These are phyloP conservation scores for Paraphoma chrysanthemicola DNA, from an alignment of 2,329 filamentous ascomycete genomes.

Conservation along the genomic window DNA sequence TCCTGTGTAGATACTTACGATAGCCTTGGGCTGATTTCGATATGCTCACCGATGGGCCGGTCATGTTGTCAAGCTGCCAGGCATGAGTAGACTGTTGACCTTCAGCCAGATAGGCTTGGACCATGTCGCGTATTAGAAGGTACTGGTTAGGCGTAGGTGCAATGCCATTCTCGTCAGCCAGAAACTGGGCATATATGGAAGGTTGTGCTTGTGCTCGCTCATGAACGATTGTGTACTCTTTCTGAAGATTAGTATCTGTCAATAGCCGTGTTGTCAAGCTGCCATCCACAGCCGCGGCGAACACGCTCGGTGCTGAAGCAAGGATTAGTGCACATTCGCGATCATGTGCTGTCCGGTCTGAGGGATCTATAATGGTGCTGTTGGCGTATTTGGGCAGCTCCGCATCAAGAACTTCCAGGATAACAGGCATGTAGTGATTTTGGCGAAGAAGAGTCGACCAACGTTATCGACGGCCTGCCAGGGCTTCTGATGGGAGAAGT, in stretches of 20 bases:
- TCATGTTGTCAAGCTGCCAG: constrained; percentile 29
- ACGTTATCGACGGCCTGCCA: constrained; percentile 16
- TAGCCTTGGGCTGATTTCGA: constrained; percentile 15
- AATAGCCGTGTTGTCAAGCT: constrained; percentile 23
- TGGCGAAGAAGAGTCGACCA: constrained; percentile 23
- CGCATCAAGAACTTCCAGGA: constrained; percentile 28
- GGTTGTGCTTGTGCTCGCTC: constrained; percentile 29
- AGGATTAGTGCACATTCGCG: constrained; percentile 37
- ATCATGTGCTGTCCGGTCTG: constrained; percentile 15
- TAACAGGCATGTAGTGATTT: constrained; percentile 28
- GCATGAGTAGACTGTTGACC: constrained; percentile 7
- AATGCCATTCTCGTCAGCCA: constrained; percentile 25
- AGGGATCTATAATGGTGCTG: constrained; percentile 17
- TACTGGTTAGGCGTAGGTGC: constrained; percentile 34
- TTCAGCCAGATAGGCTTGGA: constrained; percentile 23
- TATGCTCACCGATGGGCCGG: constrained; percentile 4
- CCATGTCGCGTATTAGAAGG: constrained; percentile 21
- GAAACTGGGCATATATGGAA: constrained; percentile 38
- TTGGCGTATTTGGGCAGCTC: constrained; percentile 33
- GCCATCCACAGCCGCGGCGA: constrained; percentile 34
- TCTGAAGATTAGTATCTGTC: constrained; percentile 17
- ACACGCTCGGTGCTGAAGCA: constrained; percentile 29
- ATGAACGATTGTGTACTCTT: constrained; percentile 24
- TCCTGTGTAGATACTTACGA: constrained; percentile 35
- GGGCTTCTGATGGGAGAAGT: constrained; percentile 4